phyloP scores from a whole-genome alignment of 2,329 filamentous ascomycete species.

The Xenosphaeropsis pyriputrescens region DNA sequence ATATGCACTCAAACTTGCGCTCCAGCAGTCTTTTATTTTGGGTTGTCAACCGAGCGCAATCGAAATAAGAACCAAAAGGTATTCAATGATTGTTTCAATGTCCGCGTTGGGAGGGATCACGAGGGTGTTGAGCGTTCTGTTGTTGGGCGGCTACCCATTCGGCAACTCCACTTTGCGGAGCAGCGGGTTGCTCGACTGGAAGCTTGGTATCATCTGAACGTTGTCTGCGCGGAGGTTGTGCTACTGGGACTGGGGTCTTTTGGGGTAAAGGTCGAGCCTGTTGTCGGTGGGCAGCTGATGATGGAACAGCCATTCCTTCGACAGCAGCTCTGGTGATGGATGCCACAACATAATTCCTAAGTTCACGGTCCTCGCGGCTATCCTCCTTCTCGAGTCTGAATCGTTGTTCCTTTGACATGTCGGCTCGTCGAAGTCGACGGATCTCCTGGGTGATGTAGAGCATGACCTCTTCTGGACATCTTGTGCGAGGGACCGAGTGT shows the following conservation, averaged over 20 bases:
- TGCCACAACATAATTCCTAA: slow-evolving; percentile 59
- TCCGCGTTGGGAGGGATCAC: slow-evolving; percentile 26
- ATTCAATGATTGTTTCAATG: slow-evolving; percentile 7
- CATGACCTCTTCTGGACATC: slow-evolving; percentile 78
- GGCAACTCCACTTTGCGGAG: slow-evolving; percentile 31
- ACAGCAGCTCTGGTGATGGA: slow-evolving; percentile 56
- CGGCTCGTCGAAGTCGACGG: slow-evolving; percentile 65
- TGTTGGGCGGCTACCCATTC: slow-evolving; percentile 34
- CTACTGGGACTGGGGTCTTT: slow-evolving; percentile 3
- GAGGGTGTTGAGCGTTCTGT: slow-evolving; percentile 21
- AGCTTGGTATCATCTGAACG: slow-evolving; percentile 39
- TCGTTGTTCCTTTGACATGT: slow-evolving; percentile 74
- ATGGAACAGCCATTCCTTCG: slow-evolving; percentile 2
- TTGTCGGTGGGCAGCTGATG: slow-evolving; percentile 1
- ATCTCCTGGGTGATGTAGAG: slow-evolving; percentile 90
- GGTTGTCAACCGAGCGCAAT: too few species aligned
- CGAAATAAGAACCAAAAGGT: too few species aligned
- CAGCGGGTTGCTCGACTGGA: slow-evolving; percentile 40
- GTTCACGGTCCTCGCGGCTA: slow-evolving; percentile 57
- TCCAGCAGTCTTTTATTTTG: too few species aligned
- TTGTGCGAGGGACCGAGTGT: slow-evolving; percentile 59
- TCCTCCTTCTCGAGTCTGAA: slow-evolving; percentile 74
- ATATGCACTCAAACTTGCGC: too few species aligned
- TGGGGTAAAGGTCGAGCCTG: slow-evolving; percentile 9
- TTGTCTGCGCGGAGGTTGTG: slow-evolving; percentile 3